These are phyloP conservation scores for Alternaria gansuensis DNA, from an alignment of 2,329 filamentous ascomycete species.

Conservation along the genomic window DNA sequence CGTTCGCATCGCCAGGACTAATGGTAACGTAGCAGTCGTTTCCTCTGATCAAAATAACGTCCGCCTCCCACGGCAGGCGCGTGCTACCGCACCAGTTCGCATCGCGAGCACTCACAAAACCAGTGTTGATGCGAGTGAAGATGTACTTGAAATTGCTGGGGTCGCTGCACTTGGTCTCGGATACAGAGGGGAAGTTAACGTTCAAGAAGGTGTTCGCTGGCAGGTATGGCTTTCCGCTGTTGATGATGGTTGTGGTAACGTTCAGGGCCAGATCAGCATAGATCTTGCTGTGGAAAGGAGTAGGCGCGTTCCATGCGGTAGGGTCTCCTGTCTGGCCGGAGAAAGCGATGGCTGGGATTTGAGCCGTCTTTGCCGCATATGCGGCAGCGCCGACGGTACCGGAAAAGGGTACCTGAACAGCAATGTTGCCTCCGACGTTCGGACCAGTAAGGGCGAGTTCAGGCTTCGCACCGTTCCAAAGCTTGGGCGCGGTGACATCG, in stretches of 20 bases:
- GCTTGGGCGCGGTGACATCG: slow-evolving; percentile 61
- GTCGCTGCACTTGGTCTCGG: slow-evolving; percentile 60
- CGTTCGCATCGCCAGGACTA: slow-evolving; percentile 67
- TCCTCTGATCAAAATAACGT: slow-evolving; percentile 60
- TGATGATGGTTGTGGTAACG: slow-evolving; percentile 65
- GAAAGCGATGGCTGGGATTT: slow-evolving; percentile 74
- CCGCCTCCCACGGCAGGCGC: slow-evolving; percentile 67
- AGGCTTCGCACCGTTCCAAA: slow-evolving; percentile 62
- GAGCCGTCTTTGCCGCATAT: slow-evolving; percentile 63
- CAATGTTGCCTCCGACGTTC: slow-evolving; percentile 70
- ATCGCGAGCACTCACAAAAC: slow-evolving; percentile 56
- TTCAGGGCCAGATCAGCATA: slow-evolving; percentile 71
- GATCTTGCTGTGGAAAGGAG: slow-evolving; percentile 63
- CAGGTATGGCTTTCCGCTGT: slow-evolving; percentile 68
- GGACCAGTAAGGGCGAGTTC: slow-evolving; percentile 73
- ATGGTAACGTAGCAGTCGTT: slow-evolving; percentile 67
- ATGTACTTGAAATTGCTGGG: slow-evolving; percentile 69
- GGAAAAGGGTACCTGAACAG: slow-evolving; percentile 65
- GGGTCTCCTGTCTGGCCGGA: slow-evolving; percentile 63
- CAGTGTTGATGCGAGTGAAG: slow-evolving; percentile 67
- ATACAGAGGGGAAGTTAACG: slow-evolving; percentile 71
- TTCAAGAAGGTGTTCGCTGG: slow-evolving; percentile 70
- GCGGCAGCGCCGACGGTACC: slow-evolving; percentile 73
- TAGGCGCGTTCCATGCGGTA: slow-evolving; percentile 63
- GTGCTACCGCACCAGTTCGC: slow-evolving; percentile 64